Evolutionary conservation across 768 basidiomycete genomes (phyloP).

Genomic region (Myochromella boudieri): DNA sequence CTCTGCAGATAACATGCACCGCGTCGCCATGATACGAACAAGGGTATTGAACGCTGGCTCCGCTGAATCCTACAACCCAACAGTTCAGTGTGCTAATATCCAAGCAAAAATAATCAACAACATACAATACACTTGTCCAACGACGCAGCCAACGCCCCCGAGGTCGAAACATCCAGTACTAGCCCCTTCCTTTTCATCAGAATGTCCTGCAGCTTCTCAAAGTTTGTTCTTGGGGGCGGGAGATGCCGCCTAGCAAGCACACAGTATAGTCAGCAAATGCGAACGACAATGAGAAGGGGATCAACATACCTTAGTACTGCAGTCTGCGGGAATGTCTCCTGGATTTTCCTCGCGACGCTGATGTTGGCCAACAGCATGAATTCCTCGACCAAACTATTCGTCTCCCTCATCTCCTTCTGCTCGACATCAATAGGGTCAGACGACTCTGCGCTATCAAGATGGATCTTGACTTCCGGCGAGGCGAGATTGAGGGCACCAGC

Average conservation of each 20-base stretch:
- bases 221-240: slow-evolving; percentile 90
- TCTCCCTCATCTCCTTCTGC: slow-evolving; percentile 89
- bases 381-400: slow-evolving; percentile 96
- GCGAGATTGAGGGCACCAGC: slow-evolving; percentile 98
- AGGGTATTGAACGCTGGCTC: slow-evolving; percentile 95
- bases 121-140: slow-evolving; percentile 82
- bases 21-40: slow-evolving; percentile 97
- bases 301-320: slow-evolving; percentile 75
- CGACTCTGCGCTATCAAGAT: slow-evolving; percentile 89
- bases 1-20: slow-evolving; percentile 98
- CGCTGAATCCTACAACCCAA: slow-evolving; percentile 58
- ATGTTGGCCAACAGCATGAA: slow-evolving; percentile 99
- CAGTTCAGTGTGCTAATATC: background rate
- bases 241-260: slow-evolving; percentile 67
- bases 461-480: slow-evolving; percentile 97
- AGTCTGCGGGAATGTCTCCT: slow-evolving; percentile 94
- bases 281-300: background rate
- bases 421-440: slow-evolving; percentile 97
- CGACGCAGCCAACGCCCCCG: slow-evolving; percentile 84
- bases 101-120: slow-evolving; percentile 2
- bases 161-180: slow-evolving; percentile 85
- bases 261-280: background rate
- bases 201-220: slow-evolving; percentile 94
- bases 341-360: slow-evolving; percentile 87
- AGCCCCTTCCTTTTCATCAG: slow-evolving; percentile 82